Evolutionary conservation across 331 rosid species (phyloP).

Genomic region (Telfairia occidentalis): DNA sequence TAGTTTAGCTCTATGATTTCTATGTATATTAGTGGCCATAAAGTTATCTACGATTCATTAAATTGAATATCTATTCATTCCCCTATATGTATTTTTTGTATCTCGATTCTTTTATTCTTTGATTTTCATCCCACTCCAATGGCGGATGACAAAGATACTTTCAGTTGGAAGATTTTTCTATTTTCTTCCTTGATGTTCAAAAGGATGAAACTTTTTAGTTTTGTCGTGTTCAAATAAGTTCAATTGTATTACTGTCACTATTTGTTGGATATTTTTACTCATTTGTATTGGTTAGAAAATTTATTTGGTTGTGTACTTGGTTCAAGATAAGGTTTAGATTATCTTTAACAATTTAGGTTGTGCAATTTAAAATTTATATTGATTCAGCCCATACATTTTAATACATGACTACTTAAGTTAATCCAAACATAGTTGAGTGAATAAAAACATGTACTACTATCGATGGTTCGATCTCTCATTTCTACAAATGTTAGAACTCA

Average conservation of each 20-base stretch:
- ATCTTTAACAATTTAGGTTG: too few species aligned
- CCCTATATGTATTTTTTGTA: not conserved
- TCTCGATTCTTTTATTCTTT: conserved; percentile 5
- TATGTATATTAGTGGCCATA: conserved; percentile 8
- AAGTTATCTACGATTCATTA: not conserved
- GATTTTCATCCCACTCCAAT: not conserved
- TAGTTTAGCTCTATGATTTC: conserved; percentile 4
- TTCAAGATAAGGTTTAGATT: too few species aligned
- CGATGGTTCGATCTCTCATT: too few species aligned
- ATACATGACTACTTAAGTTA: too few species aligned
- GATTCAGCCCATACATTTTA: too few species aligned
- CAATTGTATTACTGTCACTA: not conserved
- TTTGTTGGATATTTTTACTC: not conserved
- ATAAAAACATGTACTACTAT: too few species aligned
- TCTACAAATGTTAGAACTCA: too few species aligned
- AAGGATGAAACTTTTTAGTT: not conserved
- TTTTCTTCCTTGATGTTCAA: not conserved
- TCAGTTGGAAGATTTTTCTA: not conserved
- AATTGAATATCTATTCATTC: not conserved
- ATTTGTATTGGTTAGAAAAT: not conserved
- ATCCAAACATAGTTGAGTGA: too few species aligned
- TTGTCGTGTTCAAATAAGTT: not conserved
- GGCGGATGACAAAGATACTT: not conserved
- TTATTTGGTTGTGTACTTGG: too few species aligned
- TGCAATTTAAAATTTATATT: too few species aligned